Base-by-base conservation (phyloP, 2,329 filamentous ascomycete species). In the Nannizzia gypsea region DNA sequence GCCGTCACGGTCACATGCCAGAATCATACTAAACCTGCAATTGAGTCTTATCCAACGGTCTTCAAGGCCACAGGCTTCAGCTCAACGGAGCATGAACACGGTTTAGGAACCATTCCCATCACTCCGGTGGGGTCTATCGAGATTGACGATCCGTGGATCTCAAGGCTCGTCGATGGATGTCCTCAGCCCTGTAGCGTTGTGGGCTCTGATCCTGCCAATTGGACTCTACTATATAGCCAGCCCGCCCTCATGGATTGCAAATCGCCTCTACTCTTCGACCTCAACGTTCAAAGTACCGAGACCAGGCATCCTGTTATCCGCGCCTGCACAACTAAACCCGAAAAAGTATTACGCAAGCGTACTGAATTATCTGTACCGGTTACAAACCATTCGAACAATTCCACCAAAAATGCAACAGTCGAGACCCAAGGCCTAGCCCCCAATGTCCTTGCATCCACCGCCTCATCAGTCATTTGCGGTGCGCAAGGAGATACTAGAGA, bases 91-190 rank as follows among this genome's bases (percentile, higher is more conserved):
- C 40, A 48, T 50, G 5, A 34, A 34, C 20, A 50, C 11, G 57
- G 26, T 24, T 6, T 58, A 36, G 57, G 57, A 31, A 50, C 42
- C 15, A 26, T 24, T 11, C 57, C 57, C 2, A 17, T 48, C 3
- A 15, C 40, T 22, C 57, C 42, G n/a, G 2, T 58, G n/a, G 24
- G 57, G 13, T 4, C 38, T 13, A 36, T 20, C 24, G 17, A 36
- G 15, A 34, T 26, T 6, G 13, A 31, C 13, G 42, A 50, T 34
- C 22, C 42, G 1, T 17, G 57, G 24, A 50, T 44, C 40, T n/a
- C 36, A 15, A 40, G 11, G 8, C 56, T 58, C 59, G 71, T 73
- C 6, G 56, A 58, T 28, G n/a, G 50, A 22, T 62, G 60, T 20
- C 60, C 60, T 13, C 24, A 42, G 13, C 38, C 6, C 20, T 60